Conservation (phyloP, 2,329 filamentous ascomycete species). For the Hypoxylon sp. region DNA sequence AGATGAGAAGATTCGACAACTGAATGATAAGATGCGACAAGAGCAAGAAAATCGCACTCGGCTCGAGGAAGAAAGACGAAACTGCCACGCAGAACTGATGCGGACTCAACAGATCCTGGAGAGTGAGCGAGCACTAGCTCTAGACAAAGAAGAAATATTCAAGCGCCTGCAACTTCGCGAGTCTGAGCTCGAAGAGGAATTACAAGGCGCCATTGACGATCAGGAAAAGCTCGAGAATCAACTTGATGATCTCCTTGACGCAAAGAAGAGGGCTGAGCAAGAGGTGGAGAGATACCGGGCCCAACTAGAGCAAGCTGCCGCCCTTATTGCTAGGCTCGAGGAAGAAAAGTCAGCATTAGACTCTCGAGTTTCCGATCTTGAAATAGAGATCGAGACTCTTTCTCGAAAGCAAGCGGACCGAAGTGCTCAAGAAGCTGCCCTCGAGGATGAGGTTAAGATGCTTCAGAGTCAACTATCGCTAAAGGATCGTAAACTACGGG, state of each 20-base stretch:
- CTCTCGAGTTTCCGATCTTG: constrained; percentile 76
- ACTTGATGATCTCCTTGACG: constrained; percentile 87
- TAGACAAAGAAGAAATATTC: constrained; percentile 99
- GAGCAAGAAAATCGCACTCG: constrained; percentile 82
- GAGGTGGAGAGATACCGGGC: constrained; percentile 83
- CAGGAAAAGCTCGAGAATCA: constrained; percentile 96
- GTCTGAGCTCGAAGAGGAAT: constrained; percentile 90
- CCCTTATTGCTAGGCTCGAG: constrained; percentile 88
- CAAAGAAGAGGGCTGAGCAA: constrained; percentile 89
- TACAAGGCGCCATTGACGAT: constrained; percentile 91
- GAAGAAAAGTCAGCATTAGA: constrained; percentile 85
- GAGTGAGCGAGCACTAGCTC: constrained; percentile 92
- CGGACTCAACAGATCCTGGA: constrained; percentile 94
- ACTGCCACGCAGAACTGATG: constrained; percentile 88
- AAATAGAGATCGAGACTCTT: constrained; percentile 78
- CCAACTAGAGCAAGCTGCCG: constrained; percentile 92
- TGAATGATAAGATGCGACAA: constrained; percentile 85
- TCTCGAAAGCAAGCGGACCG: constrained; percentile 79
- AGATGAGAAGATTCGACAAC: constrained; percentile 90
- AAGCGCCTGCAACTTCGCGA: constrained; percentile 95
- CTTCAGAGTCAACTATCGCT: constrained; percentile 89
- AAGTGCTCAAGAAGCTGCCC: constrained; percentile 79
- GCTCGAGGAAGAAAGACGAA: constrained; percentile 91
- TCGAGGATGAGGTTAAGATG: constrained; percentile 90
- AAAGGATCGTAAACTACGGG: constrained; percentile 90